phyloP scores from a whole-genome alignment of 768 basidiomycete genomes.

The Sarcomyxa edulis region DNA sequence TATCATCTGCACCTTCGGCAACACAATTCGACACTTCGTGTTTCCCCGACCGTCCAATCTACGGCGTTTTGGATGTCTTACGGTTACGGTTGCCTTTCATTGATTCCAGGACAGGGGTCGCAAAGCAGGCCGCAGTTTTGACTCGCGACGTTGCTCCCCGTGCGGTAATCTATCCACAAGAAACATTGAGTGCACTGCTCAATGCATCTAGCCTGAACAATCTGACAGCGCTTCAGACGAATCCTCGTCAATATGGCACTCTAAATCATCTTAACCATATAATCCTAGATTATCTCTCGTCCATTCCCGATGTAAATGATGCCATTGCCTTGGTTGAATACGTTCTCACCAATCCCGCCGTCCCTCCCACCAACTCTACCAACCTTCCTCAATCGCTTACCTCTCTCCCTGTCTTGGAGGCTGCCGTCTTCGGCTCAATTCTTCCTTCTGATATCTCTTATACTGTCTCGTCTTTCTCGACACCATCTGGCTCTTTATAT shows the following conservation, averaged over 20 bases:
- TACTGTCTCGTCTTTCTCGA: conserved; percentile 46
- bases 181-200: conserved; percentile 43
- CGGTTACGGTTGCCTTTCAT: conserved; percentile 54
- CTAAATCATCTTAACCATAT: conserved; percentile 50
- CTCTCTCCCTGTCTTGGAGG: conserved; percentile 49
- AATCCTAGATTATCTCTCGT: conserved; percentile 48
- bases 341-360: conserved; percentile 32
- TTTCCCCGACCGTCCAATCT: conserved; percentile 53
- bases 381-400: conserved; percentile 34
- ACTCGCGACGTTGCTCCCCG: conserved; percentile 38
- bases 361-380: conserved; percentile 36
- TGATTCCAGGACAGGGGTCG: conserved; percentile 34
- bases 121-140: conserved; percentile 48
- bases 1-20: conserved; percentile 26
- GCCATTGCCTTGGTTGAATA: conserved; percentile 45
- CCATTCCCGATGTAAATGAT: conserved; percentile 39
- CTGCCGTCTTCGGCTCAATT: conserved; percentile 59
- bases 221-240: conserved; percentile 25
- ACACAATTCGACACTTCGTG: conserved; percentile 43
- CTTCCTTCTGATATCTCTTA: conserved; percentile 40
- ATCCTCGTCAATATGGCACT: conserved; percentile 55
- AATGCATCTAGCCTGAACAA: conserved; percentile 22
- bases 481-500: conserved; percentile 44
- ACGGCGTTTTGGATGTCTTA: conserved; percentile 55
- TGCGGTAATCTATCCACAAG: conserved; percentile 46